Base-by-base conservation (phyloP, 768 basidiomycete genomes). In the Ramaria sp. region DNA sequence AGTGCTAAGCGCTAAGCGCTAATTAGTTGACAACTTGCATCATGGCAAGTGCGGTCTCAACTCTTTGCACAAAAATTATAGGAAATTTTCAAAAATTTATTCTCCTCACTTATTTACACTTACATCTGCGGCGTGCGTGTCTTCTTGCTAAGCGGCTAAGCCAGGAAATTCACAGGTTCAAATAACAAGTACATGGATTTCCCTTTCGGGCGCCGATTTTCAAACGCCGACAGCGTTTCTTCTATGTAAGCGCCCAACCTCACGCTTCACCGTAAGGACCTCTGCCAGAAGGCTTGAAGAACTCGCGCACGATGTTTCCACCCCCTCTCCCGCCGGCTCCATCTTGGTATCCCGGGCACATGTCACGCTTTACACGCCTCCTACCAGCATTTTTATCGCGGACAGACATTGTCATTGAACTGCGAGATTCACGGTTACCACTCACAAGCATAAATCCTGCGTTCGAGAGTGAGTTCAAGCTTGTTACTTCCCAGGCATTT, bases 311-410 rank as follows among this genome's bases (percentile, higher is more conserved):
- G 48, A 57, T 57, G 55, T 69, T 63, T 34, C 45, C 45, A 7
- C 76, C 78, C 56, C 70, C 71, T 55, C 77, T 92, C 22, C 82
- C 87, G 45, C 71, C 73, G 47, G 84, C 90, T 31, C 86, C 86
- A 52, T 93, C 92, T 77, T 96, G 92, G 92, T 95, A 86, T 72
- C 91, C 91, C 24, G 93, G 93, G 34, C 93, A 97, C 71, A 97
- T 96, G 93, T 85, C 82, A 70, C 81, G 83, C 64, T 95, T 95
- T 67, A 79, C 84, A 43, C 78, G 83, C 59, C 79, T 80, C 67
- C 74, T 96, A 43, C 89, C 91, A 19, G 72, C 78, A 19, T 73
- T 92, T 58, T 78, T 97, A 42, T 80, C 83, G 33, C 83, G 83
- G 59, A 91, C 90, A 34, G 87, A 93, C 65, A 83, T 98, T 55